Evolutionary conservation across 1,284 basidiomycete genomes (phyloP).

Genomic region (Gymnopus androsaceus): DNA sequence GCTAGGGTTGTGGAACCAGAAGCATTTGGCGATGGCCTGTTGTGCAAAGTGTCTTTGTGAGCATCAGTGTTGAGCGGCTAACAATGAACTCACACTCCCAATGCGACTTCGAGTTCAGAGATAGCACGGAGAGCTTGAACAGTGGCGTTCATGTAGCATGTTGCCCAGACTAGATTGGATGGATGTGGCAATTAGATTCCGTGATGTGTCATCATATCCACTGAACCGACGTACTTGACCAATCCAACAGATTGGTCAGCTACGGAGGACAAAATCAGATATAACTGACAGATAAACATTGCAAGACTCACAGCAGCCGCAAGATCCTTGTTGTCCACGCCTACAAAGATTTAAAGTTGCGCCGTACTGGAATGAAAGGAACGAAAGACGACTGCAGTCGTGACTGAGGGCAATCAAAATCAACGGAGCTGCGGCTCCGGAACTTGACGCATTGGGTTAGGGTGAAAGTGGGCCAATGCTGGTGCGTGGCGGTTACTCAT

Average conservation of each 20-base stretch:
- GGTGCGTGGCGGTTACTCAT: no score
- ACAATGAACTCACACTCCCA: conserved; percentile 47
- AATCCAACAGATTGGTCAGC: conserved; percentile 70
- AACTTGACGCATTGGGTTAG: no score
- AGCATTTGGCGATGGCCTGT: not conserved
- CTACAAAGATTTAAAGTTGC: conserved; percentile 42
- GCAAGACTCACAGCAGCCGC: no score
- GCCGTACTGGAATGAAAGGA: no score
- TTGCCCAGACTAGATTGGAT: conserved; percentile 69
- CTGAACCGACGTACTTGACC: conserved; percentile 46
- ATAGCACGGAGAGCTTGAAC: conserved; percentile 90
- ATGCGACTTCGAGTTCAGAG: conserved; percentile 80
- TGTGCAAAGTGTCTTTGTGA: conserved; percentile 31
- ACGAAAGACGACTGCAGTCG: no score
- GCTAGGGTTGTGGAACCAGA: conserved; percentile 18
- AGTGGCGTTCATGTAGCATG: conserved; percentile 94
- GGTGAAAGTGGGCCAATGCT: no score
- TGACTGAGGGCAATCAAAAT: no score
- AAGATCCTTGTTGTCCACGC: conserved; percentile 83
- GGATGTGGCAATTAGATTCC: conserved; percentile 2
- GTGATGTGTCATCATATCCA: conserved; percentile 21
- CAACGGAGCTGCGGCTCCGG: no score
- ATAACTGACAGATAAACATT: no score
- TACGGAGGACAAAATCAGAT: no score
- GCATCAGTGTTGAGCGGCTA: not conserved